Evolutionary conservation across 257 asterid species (phyloP).

Genomic region (Gynochthodes officinalis): DNA sequence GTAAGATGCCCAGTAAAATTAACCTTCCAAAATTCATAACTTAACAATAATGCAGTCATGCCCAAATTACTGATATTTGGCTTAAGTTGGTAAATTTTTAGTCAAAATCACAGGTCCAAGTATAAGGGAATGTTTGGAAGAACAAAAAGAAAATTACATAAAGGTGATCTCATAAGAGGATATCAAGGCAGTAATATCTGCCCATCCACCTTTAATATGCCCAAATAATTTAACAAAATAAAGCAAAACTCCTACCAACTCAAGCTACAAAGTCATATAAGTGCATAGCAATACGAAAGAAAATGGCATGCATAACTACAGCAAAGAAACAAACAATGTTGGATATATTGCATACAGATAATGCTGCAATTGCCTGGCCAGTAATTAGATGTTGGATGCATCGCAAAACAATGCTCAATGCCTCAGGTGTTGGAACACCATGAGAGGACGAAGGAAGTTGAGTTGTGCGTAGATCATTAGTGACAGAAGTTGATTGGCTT

Average conservation of each 20-base stretch:
- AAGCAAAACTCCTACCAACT: background rate
- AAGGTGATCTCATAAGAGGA: too few relatives aligned
- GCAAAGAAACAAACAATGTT: background rate
- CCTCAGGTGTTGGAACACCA: slow-evolving; percentile 66
- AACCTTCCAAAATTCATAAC: background rate
- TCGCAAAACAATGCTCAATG: slow-evolving; percentile 55
- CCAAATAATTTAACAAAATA: background rate
- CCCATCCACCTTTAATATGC: background rate
- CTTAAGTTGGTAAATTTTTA: background rate
- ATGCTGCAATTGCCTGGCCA: slow-evolving; percentile 59
- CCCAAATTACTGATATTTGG: background rate
- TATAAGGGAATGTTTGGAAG: background rate
- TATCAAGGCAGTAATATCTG: too few relatives aligned
- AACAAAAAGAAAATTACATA: too few relatives aligned
- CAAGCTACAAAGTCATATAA: background rate
- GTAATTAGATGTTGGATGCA: slow-evolving; percentile 68
- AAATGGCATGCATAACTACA: background rate
- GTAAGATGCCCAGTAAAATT: background rate
- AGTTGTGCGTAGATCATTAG: slow-evolving; percentile 32
- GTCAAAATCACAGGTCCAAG: background rate
- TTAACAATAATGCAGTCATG: background rate
- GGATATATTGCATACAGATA: slow-evolving; percentile 59
- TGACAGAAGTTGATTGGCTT: slow-evolving; percentile 42
- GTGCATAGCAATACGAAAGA: background rate
- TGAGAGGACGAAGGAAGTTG: slow-evolving; percentile 58